Base-by-base conservation (phyloP, 2,329 filamentous ascomycete genomes). In the Hansfordia pulvinata region DNA sequence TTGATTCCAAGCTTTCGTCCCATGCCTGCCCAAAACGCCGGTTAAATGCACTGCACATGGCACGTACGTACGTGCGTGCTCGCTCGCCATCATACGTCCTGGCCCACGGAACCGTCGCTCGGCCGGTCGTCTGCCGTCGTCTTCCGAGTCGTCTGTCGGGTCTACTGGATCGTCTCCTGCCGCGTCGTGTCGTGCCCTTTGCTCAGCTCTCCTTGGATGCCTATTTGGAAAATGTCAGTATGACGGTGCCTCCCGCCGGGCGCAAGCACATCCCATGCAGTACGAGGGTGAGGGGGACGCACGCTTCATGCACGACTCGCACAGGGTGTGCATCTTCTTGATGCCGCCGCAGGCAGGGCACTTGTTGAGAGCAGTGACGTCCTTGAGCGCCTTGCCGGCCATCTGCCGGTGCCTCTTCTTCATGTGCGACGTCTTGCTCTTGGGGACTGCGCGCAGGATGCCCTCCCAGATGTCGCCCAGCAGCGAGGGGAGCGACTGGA, bases 341-440 rank as follows among this genome's bases (percentile, higher is more conserved):
- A 74, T 60, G 47, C 79, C 70, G 25, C 90, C 92, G 44, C 90
- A 98, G 10, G 76, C 82, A 1, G 88, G 81, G 50, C 90, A 98
- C 46, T 74, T 82, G 59, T 85, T 93, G 40, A 98, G 58, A 28
- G 72, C 70, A 36, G 79, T 90, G 31, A 93, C 75, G 49, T 98
- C 90, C 58, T 93, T 82, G 41, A 98, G 56, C 23, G 76, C 88
- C 60, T 98, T 98, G 46, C 90, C 90, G 14, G 86, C 88, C 76
- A 96, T 80, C 49, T 93, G 85, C 44, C 92, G 74, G 48, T 85
- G 77, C 41, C 90, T 71, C 66, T 85, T 93, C 62, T 90, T 93
- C 63, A 83, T 83, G 54, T 98, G 84, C 21, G 88, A 94, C 18
- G 85, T 92, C 70, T 96, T 98, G 62, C 93, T 96, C 69, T 98